A percentile compares a stretch with the other conserved stretches of the same genome.
Conservation (phyloP, 2,329 filamentous ascomycete genomes). For the Ophiostoma montium region DNA sequence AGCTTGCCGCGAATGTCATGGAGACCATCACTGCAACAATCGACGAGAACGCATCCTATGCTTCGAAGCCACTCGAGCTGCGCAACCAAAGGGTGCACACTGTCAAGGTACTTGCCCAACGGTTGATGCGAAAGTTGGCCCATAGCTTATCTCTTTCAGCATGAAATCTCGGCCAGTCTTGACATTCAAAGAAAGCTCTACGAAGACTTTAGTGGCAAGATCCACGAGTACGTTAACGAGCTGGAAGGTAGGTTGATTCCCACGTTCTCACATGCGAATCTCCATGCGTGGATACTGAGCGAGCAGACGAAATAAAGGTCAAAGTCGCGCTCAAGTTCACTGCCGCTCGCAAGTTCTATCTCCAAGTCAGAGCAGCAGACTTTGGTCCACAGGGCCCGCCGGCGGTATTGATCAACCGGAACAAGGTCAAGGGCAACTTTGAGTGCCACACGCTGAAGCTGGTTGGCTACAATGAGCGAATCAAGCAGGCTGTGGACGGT, state of each 20-base stretch:
- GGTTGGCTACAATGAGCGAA: slow-evolving; percentile 64
- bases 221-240: slow-evolving; percentile 35
- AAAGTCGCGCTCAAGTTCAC: slow-evolving; percentile 51
- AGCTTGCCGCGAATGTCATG: slow-evolving; percentile 45
- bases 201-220: slow-evolving; percentile 73
- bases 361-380: slow-evolving; percentile 49
- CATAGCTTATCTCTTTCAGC: neutral
- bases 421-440: slow-evolving; percentile 56
- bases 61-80: slow-evolving; percentile 66
- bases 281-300: neutral
- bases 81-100: slow-evolving; percentile 86
- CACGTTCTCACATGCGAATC: neutral
- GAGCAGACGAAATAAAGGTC: slow-evolving; percentile 6
- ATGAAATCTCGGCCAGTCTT: slow-evolving; percentile 7
- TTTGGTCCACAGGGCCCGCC: slow-evolving; percentile 36
- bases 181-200: slow-evolving; percentile 52
- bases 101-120: slow-evolving; percentile 36
- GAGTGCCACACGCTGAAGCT: slow-evolving; percentile 82
- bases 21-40: slow-evolving; percentile 54
- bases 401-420: slow-evolving; percentile 55
- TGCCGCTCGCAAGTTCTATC: slow-evolving; percentile 62
- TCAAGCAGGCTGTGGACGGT: slow-evolving; percentile 70
- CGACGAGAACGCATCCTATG: slow-evolving; percentile 68
- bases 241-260: slow-evolving; percentile 41
- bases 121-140: neutral